phyloP scores from a whole-genome alignment of 1,284 basidiomycete genomes.

The Cryptococcus sp. region DNA sequence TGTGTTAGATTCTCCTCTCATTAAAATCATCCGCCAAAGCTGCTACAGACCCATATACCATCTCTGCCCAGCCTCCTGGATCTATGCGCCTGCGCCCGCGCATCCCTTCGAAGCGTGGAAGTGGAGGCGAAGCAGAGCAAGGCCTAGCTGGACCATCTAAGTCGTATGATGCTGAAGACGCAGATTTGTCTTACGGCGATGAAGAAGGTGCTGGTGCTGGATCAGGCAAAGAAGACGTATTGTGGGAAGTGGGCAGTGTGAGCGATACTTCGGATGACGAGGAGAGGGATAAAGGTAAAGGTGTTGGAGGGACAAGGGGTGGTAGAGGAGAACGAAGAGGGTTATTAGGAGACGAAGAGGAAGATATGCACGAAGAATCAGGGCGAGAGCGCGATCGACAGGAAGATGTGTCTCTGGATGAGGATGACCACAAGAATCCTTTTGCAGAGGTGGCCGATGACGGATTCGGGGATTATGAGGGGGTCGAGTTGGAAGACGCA shows the following conservation, averaged over 20 bases:
- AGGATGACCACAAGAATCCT: conserved; percentile 11
- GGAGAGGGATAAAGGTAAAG: conserved; percentile 24
- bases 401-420: neutral
- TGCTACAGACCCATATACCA: conserved; percentile 37
- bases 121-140: neutral
- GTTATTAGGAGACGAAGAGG: conserved; percentile 36
- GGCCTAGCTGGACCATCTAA: conserved; percentile 7
- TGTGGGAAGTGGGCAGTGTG: conserved; percentile 47
- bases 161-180: conserved; percentile 13
- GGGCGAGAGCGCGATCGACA: neutral
- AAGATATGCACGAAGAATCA: conserved; percentile 9
- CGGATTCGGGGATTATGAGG: conserved; percentile 37
- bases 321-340: conserved; percentile 39
- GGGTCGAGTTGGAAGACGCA: conserved; percentile 12
- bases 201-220: conserved; percentile 2
- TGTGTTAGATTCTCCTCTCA: conserved; percentile 45
- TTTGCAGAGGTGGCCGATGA: conserved; percentile 29
- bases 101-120: neutral
- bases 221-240: conserved; percentile 26
- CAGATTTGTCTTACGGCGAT: neutral
- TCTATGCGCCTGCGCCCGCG: conserved; percentile 33
- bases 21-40: conserved; percentile 45
- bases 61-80: conserved; percentile 21
- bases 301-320: conserved; percentile 28
- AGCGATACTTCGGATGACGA: conserved; percentile 35